These are phyloP conservation scores for Drechslerella dactyloides DNA, from an alignment of 2,329 filamentous ascomycete genomes.

Conservation along the genomic window DNA sequence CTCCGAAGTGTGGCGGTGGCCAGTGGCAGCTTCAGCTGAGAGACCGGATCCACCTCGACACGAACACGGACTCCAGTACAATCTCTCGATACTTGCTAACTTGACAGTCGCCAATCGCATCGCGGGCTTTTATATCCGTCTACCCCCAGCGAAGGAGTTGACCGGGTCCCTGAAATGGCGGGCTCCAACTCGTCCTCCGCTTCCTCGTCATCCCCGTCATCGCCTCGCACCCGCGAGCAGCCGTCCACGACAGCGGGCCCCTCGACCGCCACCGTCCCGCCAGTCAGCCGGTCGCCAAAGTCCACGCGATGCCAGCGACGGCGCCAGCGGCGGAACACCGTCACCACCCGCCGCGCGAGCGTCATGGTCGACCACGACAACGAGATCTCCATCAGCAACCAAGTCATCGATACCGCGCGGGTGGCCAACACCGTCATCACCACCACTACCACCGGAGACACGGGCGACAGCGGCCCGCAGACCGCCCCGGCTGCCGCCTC, in stretches of 20 bases:
- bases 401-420: constrained; percentile 23
- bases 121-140: not conserved
- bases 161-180: constrained; percentile 26
- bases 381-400: constrained; percentile 29
- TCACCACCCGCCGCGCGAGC: constrained; percentile 33
- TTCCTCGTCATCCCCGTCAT: constrained; percentile 29
- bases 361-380: constrained; percentile 46
- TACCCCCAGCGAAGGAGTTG: no score
- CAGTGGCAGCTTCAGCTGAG: no score
- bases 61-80: no score
- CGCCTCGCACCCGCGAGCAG: constrained; percentile 12
- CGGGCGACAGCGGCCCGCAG: constrained; percentile 1
- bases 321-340: constrained; percentile 32
- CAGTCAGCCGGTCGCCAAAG: constrained; percentile 20
- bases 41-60: no score
- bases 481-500: constrained; percentile 3
- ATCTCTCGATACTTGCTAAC: no score
- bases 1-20: no score
- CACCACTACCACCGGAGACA: not conserved
- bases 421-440: constrained; percentile 10
- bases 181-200: constrained; percentile 30
- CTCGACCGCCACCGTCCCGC: no score
- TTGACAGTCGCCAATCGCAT: no score
- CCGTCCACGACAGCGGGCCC: not conserved
- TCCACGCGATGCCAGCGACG: constrained; percentile 17